A percentile compares a stretch with the other conserved stretches of the same genome.
Evolutionary conservation across 2,329 filamentous ascomycete genomes (phyloP).

Genomic region (Cladosporium halotolerans): DNA sequence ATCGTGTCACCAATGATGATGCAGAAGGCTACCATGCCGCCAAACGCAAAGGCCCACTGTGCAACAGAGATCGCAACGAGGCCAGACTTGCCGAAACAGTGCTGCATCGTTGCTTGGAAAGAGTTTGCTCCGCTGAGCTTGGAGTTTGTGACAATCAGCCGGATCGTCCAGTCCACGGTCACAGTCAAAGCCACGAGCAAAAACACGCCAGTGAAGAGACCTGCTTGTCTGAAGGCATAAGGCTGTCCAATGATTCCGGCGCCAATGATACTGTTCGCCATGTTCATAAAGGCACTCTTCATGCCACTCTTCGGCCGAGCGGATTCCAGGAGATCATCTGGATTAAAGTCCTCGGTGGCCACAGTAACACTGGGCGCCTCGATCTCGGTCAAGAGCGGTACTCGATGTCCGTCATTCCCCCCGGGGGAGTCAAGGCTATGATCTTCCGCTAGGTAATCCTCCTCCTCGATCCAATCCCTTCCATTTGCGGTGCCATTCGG

Average conservation of each 20-base stretch:
- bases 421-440: constrained; percentile 29
- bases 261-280: constrained; percentile 96
- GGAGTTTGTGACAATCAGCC: constrained; percentile 93
- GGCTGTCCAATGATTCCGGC: constrained; percentile 73
- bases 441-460: constrained; percentile 49
- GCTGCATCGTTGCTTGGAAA: constrained; percentile 92
- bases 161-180: constrained; percentile 94
- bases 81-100: constrained; percentile 85
- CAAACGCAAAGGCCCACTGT: constrained; percentile 98
- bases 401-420: constrained; percentile 43
- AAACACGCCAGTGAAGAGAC: constrained; percentile 70
- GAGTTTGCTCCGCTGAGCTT: constrained; percentile 91
- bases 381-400: constrained; percentile 73
- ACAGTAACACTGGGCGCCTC: constrained; percentile 75
- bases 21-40: constrained; percentile 96
- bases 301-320: constrained; percentile 78
- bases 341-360: constrained; percentile 54
- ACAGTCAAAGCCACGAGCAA: constrained; percentile 75
- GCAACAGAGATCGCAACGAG: constrained; percentile 85
- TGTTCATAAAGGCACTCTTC: constrained; percentile 94
- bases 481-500: constrained; percentile 18
- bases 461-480: constrained; percentile 49
- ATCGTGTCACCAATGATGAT: constrained; percentile 97
- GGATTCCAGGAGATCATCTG: constrained; percentile 53
- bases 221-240: constrained; percentile 92